These are phyloP conservation scores for Blastocystis sp. DNA, from an alignment of 352 stramenopile species.

Conservation along the genomic window DNA sequence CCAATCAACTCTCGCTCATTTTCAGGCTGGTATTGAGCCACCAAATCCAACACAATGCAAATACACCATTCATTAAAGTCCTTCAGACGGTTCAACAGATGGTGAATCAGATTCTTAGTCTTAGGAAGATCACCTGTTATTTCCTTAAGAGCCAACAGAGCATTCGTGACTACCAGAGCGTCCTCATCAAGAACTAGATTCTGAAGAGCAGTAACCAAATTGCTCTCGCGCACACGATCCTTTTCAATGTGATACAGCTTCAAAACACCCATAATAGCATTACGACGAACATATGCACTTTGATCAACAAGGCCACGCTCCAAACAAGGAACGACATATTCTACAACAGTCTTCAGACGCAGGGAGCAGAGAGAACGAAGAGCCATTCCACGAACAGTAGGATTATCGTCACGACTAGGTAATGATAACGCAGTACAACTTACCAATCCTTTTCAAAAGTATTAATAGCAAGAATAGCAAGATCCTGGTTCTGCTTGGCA, in stretches of 20 bases:
- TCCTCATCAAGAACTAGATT: slow-evolving; percentile 97
- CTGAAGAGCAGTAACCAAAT: slow-evolving; percentile 95
- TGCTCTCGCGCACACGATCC: slow-evolving; percentile 85
- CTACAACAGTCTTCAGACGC: slow-evolving; percentile 91
- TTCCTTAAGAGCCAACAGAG: slow-evolving; percentile 93
- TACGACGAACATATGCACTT: slow-evolving; percentile 96
- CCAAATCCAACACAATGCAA: slow-evolving; percentile 89
- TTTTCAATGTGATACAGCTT: slow-evolving; percentile 90
- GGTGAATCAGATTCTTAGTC: slow-evolving; percentile 92
- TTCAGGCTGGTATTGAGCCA: slow-evolving; percentile 87
- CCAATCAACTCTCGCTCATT: slow-evolving; percentile 90
- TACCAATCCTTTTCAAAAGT: slow-evolving; percentile 96
- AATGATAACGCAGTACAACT: slow-evolving; percentile 9
- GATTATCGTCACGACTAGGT: slow-evolving; percentile 88
- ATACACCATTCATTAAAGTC: slow-evolving; percentile 99
- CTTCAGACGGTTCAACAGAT: slow-evolving; percentile 92
- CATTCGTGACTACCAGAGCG: slow-evolving; percentile 92
- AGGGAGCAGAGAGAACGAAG: slow-evolving; percentile 92
- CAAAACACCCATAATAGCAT: slow-evolving; percentile 95
- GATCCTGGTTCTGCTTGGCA: slow-evolving; percentile 92
- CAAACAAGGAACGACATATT: slow-evolving; percentile 81
- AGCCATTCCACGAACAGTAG: slow-evolving; percentile 93
- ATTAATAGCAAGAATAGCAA: slow-evolving; percentile 99
- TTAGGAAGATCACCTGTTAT: slow-evolving; percentile 96
- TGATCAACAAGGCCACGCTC: slow-evolving; percentile 87